Evolutionary conservation across 495 filamentous ascomycete species (phyloP).

Genomic region (Alectoria sarmentosa): DNA sequence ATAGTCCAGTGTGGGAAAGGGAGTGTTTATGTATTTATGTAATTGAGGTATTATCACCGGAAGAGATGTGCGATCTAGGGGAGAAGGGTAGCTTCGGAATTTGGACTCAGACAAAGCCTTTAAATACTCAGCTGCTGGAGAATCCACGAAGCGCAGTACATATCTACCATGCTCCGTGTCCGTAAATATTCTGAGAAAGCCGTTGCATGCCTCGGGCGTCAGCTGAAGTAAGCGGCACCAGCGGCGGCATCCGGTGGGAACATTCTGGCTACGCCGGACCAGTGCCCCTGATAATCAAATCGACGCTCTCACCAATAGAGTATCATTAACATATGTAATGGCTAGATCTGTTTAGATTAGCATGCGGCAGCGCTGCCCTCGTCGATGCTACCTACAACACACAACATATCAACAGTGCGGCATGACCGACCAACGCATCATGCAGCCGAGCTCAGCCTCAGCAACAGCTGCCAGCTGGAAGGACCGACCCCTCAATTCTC

Average conservation of each 20-base stretch:
- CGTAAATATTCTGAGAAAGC: background rate
- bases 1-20: background rate
- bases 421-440: constrained; percentile 1
- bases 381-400: background rate
- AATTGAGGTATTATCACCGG: background rate
- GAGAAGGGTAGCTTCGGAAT: background rate
- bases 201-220: background rate
- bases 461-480: no score
- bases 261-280: constrained; percentile 1
- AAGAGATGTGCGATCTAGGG: background rate
- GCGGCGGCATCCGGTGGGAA: background rate
- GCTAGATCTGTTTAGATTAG: background rate
- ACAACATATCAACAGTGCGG: background rate
- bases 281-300: background rate
- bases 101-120: background rate
- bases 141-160: background rate
- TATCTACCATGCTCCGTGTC: background rate
- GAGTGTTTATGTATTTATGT: background rate
- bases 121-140: background rate
- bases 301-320: background rate
- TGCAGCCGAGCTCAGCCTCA: constrained; percentile 3
- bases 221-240: constrained; percentile 3
- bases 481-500: no score
- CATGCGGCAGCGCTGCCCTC: background rate
- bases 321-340: background rate